A percentile compares a stretch with the other conserved stretches of the same genome.
Conservation (phyloP, 495 filamentous ascomycete genomes). For the Penicillium dipodomyicola region DNA sequence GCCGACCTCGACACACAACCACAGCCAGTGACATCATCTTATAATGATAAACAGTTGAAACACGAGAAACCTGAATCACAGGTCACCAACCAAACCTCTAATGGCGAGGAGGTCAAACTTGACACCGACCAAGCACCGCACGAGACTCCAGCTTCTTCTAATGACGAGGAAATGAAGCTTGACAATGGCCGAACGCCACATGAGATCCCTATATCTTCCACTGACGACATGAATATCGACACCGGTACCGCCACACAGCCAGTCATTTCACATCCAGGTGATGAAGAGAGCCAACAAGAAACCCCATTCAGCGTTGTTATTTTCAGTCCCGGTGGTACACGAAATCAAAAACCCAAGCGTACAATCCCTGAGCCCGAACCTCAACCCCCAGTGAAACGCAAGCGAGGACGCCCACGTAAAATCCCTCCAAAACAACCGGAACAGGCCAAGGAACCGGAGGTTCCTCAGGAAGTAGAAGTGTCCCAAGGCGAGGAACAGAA, state of each 20-base stretch:
- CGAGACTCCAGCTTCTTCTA: neutral
- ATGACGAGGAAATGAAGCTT: neutral
- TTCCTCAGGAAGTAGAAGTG: neutral
- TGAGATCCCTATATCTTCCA: neutral
- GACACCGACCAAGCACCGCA: neutral
- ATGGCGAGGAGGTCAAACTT: neutral
- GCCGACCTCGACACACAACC: neutral
- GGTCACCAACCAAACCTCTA: neutral
- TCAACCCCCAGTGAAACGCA: constrained; percentile 23
- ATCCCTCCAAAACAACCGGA: neutral
- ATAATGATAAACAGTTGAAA: neutral
- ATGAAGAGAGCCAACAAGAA: neutral
- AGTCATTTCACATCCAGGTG: neutral
- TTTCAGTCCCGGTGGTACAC: constrained; percentile 11
- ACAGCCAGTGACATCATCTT: neutral
- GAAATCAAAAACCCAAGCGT: constrained; percentile 13
- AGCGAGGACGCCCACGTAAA: constrained; percentile 22
- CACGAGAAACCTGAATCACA: neutral
- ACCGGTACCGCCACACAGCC: neutral
- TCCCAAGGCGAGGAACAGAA: neutral
- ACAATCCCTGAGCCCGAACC: constrained; percentile 12
- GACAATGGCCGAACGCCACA: neutral
- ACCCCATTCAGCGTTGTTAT: constrained; percentile 18
- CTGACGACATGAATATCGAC: neutral
- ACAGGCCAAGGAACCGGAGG: neutral